Evolutionary conservation across 2,329 filamentous ascomycete genomes (phyloP).

Genomic region (Fusarium concolor): DNA sequence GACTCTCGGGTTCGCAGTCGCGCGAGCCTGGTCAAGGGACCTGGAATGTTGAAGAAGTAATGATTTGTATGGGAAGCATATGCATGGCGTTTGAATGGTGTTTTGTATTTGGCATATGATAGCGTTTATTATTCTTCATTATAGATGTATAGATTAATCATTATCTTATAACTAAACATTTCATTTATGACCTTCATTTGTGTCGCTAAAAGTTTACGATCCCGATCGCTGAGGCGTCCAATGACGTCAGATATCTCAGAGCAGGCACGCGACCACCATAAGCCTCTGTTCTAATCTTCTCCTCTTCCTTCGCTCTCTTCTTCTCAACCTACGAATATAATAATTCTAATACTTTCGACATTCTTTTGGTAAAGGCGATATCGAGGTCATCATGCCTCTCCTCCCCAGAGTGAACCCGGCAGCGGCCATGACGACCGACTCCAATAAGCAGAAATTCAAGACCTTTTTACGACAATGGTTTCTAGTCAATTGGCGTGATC

Average conservation of each 20-base stretch:
- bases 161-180: too few species aligned
- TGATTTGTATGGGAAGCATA: conserved; percentile 5
- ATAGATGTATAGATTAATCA: too few species aligned
- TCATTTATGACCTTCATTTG: neutral
- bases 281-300: neutral
- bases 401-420: conserved; percentile 28
- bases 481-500: conserved; percentile 67
- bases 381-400: conserved; percentile 35
- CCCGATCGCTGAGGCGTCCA: conserved; percentile 18
- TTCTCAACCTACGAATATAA: neutral
- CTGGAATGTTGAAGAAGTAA: conserved; percentile 31
- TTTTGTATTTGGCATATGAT: neutral
- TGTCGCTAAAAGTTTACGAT: conserved; percentile 4
- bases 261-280: conserved; percentile 28
- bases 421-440: neutral
- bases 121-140: neutral
- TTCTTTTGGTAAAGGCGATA: neutral
- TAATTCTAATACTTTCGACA: neutral
- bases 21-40: conserved; percentile 27
- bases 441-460: conserved; percentile 21
- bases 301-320: neutral
- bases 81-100: neutral
- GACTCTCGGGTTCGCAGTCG: conserved; percentile 37
- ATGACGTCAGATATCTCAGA: conserved; percentile 32
- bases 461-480: conserved; percentile 61